Base-by-base conservation (phyloP, 1,284 basidiomycete species). In the Tremellales sp. region DNA sequence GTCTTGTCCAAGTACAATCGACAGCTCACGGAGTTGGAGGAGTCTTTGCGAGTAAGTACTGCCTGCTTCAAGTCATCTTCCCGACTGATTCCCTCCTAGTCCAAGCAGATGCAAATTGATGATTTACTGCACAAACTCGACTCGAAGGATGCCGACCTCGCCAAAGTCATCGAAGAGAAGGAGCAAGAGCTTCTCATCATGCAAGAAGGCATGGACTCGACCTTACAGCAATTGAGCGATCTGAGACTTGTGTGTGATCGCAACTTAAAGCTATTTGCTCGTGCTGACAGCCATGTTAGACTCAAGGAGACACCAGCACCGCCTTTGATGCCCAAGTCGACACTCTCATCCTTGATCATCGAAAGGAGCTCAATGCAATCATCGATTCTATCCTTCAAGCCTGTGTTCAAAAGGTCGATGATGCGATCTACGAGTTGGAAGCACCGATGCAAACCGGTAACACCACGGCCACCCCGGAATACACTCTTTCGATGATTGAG, bases 341-440 rank as follows among this genome's bases (percentile, higher is more conserved):
- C 71, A 95, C 86, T 1, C 80, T 99, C 58, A 95, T 98, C 57
- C 78, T 99, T 51, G 95, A 99, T 71, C 90, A 97, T 68, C 82
- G 91, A 68, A 97, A 97, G 78, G 95, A 97, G 75, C 79, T 99
- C 62, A 98, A 98, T 73, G 82, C 91, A 60, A 95, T 99, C 70
- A 97, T 99, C 65, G 90, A 99, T 74, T 98, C 95, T 3, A 97
- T 98, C 66, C 77, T 99, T 27, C 88, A 95, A 71, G 88, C 91
- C 8, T 97, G 94, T 66, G 88, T 94, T 29, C 87, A 94, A 60
- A 97, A 97, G 74, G 83, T 98, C 39, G 95, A 99, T 64, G 94
- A 97, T 68, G 82, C 89, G 3, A 87, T 97, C 61, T 98, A 97
- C 74, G 93, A 97, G 72, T 80, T 98, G 43, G 94, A 99, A 73